Conservation (phyloP, 192 early-diverging fungal genomes). For the Rhizophagus prolifer region DNA sequence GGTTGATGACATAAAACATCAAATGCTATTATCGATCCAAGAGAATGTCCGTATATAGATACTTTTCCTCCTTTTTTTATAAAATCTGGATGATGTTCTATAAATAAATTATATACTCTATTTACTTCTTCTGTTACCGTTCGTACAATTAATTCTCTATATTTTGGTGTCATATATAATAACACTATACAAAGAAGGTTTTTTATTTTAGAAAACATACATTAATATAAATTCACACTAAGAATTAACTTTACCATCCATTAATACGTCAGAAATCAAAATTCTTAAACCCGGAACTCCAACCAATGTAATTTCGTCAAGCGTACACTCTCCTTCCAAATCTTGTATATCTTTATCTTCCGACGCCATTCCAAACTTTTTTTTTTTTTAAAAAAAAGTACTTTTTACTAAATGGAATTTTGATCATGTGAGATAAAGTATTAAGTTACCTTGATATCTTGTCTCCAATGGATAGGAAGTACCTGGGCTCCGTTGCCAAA, state of each 20-base stretch:
- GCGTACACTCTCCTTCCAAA: constrained; percentile 58
- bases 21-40: constrained; percentile 77
- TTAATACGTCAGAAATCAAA: constrained; percentile 78
- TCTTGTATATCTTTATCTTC: constrained; percentile 53
- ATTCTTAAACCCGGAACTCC: constrained; percentile 77
- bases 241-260: constrained; percentile 63
- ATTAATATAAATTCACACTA: no score
- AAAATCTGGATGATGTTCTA: constrained; percentile 72
- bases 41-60: constrained; percentile 75
- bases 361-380: constrained; percentile 64
- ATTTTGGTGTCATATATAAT: constrained; percentile 83
- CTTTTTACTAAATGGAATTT: neutral
- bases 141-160: constrained; percentile 75
- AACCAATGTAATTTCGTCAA: constrained; percentile 79
- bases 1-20: constrained; percentile 77
- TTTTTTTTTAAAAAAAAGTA: neutral
- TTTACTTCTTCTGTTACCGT: constrained; percentile 80
- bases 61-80: constrained; percentile 70
- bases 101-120: constrained; percentile 69
- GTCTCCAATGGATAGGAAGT: constrained; percentile 81
- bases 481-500: constrained; percentile 64
- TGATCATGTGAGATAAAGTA: neutral
- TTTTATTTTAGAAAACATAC: no score
- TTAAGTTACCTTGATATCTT: constrained; percentile 52
- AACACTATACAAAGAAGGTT: constrained; percentile 49